These are phyloP conservation scores for Chrysochromulina parva DNA, from an alignment of 78 protist genomes.

Conservation along the genomic window DNA sequence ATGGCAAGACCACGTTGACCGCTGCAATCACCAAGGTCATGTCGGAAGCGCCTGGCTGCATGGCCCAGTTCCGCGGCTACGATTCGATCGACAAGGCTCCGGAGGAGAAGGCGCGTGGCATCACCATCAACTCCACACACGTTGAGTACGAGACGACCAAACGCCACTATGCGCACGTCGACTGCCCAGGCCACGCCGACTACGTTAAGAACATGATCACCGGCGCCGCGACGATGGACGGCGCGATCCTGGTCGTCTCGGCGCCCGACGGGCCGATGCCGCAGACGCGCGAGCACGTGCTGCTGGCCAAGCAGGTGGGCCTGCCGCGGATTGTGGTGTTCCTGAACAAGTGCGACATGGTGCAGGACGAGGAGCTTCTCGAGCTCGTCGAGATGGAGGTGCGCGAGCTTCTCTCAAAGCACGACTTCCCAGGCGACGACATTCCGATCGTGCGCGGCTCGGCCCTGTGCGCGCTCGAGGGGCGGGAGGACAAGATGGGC, in stretches of 20 bases:
- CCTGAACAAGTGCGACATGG: constrained; percentile 85
- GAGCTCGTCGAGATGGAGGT: constrained; percentile 93
- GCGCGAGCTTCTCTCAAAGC: constrained; percentile 63
- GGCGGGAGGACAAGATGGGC: constrained; percentile 50
- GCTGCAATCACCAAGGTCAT: constrained; percentile 90
- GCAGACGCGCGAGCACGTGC: constrained; percentile 96
- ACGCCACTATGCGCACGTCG: constrained; percentile 94
- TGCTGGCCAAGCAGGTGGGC: constrained; percentile 82
- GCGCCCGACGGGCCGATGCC: constrained; percentile 92
- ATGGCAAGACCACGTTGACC: constrained; percentile 94
- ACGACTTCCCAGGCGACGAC: constrained; percentile 87
- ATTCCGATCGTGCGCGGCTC: constrained; percentile 70
- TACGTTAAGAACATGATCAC: constrained; percentile 97
- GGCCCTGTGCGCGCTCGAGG: constrained; percentile 82
- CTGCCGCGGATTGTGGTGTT: constrained; percentile 84
- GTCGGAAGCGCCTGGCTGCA: neutral
- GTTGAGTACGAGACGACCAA: constrained; percentile 84
- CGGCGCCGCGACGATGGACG: constrained; percentile 92
- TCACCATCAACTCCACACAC: constrained; percentile 93
- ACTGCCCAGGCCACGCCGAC: constrained; percentile 96
- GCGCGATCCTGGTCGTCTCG: constrained; percentile 87
- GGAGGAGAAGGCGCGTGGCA: constrained; percentile 92
- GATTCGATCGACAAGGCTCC: constrained; percentile 89
- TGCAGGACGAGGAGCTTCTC: constrained; percentile 86
- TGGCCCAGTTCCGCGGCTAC: constrained; percentile 75